Evolutionary conservation across 108 stramenopile genomes (phyloP), one percentile per base, ranked within the genome.

Genomic region (Seminavis robusta): DNA sequence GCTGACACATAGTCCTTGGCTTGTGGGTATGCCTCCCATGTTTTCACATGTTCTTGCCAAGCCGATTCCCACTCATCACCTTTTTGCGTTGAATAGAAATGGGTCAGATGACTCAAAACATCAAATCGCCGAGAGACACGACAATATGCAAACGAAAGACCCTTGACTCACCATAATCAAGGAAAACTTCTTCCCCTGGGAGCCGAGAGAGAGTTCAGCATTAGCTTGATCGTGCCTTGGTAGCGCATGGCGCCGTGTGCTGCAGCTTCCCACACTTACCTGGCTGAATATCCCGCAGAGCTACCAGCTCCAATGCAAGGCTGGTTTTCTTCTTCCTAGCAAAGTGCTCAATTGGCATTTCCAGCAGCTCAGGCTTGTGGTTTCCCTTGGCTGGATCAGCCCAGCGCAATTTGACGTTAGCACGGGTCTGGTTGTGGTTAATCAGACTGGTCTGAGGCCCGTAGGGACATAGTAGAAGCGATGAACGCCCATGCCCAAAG

Each of bases 121-220:
- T n/a, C n/a, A n/a, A n/a, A n/a, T n/a, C n/a, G n/a, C n/a, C n/a
- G n/a, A n/a, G n/a, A n/a, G n/a, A n/a, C n/a, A n/a, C n/a, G n/a
- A n/a, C n/a, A n/a, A n/a, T n/a, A n/a, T n/a, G n/a, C n/a, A n/a
- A n/a, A n/a, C n/a, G n/a, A n/a, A n/a, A n/a, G n/a, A n/a, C n/a
- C n/a, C n/a, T n/a, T n/a, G n/a, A n/a, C n/a, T n/a, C n/a, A n/a
- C 86, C 86, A 49, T 88, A 88, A 52, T 88, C 69, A 28, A 88
- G 73, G 33, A 83, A 72, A 20, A 88, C 65, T 61, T 88, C 86
- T 55, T 88, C 86, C 3, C 72, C 81, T n/a, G 57, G 56, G n/a
- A n/a, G n/a, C n/a, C n/a, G n/a, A n/a, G n/a, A n/a, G n/a, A n/a
- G n/a, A n/a, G n/a, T n/a, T n/a, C n/a, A n/a, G n/a, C n/a, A n/a